phyloP scores from a whole-genome alignment of 352 stramenopile genomes.

The Pythium utonaiense region DNA sequence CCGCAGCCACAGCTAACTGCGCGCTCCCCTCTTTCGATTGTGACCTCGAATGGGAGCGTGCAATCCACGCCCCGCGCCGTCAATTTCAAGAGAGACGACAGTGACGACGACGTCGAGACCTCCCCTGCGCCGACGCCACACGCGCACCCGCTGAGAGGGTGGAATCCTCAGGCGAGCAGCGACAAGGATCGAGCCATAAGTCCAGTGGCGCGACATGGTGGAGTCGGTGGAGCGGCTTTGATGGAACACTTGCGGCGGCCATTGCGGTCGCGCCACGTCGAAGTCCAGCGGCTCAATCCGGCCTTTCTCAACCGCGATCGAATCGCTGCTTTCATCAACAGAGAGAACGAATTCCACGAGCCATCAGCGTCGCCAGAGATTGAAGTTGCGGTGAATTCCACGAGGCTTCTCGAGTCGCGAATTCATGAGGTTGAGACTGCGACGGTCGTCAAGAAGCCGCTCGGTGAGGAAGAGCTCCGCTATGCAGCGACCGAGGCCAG shows the following conservation, averaged over 20 bases:
- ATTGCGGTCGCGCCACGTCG: conserved; percentile 12
- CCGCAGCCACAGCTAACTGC: conserved; percentile 32
- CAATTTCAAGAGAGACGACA: background rate
- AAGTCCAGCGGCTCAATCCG: conserved; percentile 41
- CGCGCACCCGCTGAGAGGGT: conserved; percentile 41
- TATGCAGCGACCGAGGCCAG: conserved; percentile 56
- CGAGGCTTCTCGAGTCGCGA: conserved; percentile 29
- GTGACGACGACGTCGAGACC: conserved; percentile 26
- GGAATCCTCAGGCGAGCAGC: conserved; percentile 18
- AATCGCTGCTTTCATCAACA: conserved; percentile 29
- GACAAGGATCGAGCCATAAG: background rate
- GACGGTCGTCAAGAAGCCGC: conserved; percentile 1
- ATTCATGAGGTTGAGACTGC: conserved; percentile 23
- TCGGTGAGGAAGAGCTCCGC: conserved; percentile 35
- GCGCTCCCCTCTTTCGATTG: conserved; percentile 5
- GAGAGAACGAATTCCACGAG: background rate
- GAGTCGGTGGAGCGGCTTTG: background rate
- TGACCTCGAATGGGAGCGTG: background rate
- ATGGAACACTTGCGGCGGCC: conserved; percentile 7
- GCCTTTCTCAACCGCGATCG: conserved; percentile 50
- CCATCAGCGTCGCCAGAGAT: background rate
- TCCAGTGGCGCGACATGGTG: background rate
- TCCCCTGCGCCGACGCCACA: conserved; percentile 47
- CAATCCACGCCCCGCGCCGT: background rate
- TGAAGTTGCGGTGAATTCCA: conserved; percentile 35